A percentile compares a stretch with the other conserved stretches of the same genome.
Evolutionary conservation across 345 rosid genomes (phyloP).

Genomic region (Melaleuca alternifolia): DNA sequence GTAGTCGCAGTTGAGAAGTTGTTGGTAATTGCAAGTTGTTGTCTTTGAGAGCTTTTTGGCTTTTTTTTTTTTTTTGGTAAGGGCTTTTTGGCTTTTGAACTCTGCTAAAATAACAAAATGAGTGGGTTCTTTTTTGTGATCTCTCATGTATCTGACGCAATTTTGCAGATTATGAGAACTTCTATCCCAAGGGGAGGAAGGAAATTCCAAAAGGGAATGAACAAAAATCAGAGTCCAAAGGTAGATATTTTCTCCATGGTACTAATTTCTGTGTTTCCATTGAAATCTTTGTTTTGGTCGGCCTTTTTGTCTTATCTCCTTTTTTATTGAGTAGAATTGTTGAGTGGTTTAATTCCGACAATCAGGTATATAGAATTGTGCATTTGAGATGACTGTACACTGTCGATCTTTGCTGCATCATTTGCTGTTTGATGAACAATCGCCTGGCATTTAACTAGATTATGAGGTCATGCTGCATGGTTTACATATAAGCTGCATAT

Average conservation of each 20-base stretch:
- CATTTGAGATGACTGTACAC: neutral
- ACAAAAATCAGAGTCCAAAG: slow-evolving; percentile 79
- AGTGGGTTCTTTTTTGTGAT: neutral
- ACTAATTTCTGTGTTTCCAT: neutral
- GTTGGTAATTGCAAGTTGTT: neutral
- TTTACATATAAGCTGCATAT: neutral
- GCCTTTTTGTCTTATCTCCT: neutral
- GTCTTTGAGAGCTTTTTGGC: neutral
- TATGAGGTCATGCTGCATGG: neutral
- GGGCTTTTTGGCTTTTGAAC: neutral
- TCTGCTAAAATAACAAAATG: neutral
- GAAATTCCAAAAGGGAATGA: slow-evolving; percentile 64
- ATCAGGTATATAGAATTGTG: neutral
- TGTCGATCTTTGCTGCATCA: neutral
- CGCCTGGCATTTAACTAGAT: neutral
- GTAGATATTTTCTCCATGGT: slow-evolving; percentile 9
- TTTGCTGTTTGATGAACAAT: neutral
- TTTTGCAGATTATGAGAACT: slow-evolving; percentile 75
- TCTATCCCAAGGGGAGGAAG: slow-evolving; percentile 74
- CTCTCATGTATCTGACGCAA: neutral
- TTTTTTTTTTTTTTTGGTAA: too few relatives aligned
- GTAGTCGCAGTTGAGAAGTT: neutral
- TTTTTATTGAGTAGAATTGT: neutral
- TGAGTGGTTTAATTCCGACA: neutral
- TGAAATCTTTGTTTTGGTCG: neutral